phyloP scores from a whole-genome alignment of 768 basidiomycete genomes.

The Lepiota venenata region DNA sequence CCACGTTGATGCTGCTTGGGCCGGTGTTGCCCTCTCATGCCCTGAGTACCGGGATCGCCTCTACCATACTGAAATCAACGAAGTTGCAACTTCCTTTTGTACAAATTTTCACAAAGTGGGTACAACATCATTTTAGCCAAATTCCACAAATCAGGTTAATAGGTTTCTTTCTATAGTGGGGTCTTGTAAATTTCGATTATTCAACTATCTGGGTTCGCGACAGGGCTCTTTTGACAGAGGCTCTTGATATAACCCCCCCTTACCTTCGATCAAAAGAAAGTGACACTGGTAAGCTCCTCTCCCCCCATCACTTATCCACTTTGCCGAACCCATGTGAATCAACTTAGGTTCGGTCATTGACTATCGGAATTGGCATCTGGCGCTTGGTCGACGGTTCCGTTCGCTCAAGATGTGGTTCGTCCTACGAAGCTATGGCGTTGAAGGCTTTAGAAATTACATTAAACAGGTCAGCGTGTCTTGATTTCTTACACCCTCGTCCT shows the following conservation, averaged over 20 bases:
- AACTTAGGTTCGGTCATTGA: constrained; percentile 76
- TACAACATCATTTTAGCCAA: background rate
- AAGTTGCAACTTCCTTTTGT: constrained; percentile 74
- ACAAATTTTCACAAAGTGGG: constrained; percentile 89
- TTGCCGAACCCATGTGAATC: background rate
- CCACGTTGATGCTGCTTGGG: constrained; percentile 93
- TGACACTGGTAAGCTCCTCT: constrained; percentile 56
- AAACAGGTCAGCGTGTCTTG: constrained; percentile 57
- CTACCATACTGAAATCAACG: constrained; percentile 70
- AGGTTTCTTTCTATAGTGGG: constrained; percentile 55
- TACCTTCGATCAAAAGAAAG: constrained; percentile 79
- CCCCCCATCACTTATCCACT: background rate
- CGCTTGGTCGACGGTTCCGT: constrained; percentile 85
- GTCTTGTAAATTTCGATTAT: constrained; percentile 85
- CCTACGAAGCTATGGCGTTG: constrained; percentile 73
- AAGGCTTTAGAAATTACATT: constrained; percentile 79
- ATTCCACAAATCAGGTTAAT: background rate
- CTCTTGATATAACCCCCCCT: constrained; percentile 83
- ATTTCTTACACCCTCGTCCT: background rate
- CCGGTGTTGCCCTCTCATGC: constrained; percentile 76
- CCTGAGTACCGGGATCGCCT: constrained; percentile 69
- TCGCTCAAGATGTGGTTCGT: constrained; percentile 94
- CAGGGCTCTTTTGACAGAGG: constrained; percentile 66
- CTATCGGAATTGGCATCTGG: constrained; percentile 83
- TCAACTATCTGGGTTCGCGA: constrained; percentile 80